Conservation (phyloP, 192 early-diverging fungal species). For the Fimicolochytrium jonesii region DNA sequence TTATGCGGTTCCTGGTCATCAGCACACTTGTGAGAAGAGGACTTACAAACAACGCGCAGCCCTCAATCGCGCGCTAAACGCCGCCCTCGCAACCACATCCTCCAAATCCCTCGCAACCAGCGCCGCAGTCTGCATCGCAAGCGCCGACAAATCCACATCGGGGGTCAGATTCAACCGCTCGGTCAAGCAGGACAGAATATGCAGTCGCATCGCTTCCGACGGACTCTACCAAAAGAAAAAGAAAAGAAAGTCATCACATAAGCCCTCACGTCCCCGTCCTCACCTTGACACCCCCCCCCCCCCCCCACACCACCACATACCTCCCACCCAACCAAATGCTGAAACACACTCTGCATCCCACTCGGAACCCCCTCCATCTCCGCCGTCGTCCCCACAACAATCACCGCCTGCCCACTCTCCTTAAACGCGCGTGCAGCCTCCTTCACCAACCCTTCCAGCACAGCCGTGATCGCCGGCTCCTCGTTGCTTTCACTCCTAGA, state of each 20-base stretch:
- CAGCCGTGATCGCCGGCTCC: slow-evolving; percentile 43
- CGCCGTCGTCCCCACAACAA: slow-evolving; percentile 70
- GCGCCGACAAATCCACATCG: slow-evolving; percentile 66
- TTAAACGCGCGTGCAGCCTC: slow-evolving; percentile 18
- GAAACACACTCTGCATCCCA: slow-evolving; percentile 71
- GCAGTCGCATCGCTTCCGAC: slow-evolving; percentile 29
- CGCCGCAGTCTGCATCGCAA: slow-evolving; percentile 91
- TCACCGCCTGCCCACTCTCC: slow-evolving; percentile 59
- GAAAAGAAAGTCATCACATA: no score
- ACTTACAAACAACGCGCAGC: not conserved
- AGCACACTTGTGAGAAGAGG: no score
- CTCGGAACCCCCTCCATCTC: slow-evolving; percentile 79
- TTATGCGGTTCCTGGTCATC: no score
- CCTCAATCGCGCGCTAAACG: slow-evolving; percentile 5
- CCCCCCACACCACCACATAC: slow-evolving; percentile 26
- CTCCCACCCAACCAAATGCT: slow-evolving; percentile 69
- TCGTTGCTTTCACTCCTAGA: slow-evolving; percentile 51
- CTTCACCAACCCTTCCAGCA: slow-evolving; percentile 59
- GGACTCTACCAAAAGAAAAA: slow-evolving; percentile 29
- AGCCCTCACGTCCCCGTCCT: not conserved
- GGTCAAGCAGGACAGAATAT: slow-evolving; percentile 55
- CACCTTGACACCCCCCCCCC: slow-evolving; percentile 7
- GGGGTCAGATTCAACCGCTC: slow-evolving; percentile 55
- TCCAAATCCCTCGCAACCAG: slow-evolving; percentile 83
- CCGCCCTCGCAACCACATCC: slow-evolving; percentile 67